Conservation (phyloP, 345 rosid species). For the Populus simonii region DNA sequence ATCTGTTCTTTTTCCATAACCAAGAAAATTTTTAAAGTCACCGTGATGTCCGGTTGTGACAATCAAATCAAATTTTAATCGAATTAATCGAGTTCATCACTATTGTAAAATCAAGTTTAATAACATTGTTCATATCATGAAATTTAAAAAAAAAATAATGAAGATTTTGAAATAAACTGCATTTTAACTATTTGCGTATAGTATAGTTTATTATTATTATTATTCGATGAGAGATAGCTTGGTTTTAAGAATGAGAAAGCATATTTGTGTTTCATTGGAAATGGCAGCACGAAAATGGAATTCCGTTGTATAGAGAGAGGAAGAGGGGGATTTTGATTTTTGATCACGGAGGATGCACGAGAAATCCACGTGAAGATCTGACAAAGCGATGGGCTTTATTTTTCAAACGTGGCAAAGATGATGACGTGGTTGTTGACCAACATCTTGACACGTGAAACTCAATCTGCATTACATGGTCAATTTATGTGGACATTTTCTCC, state of each 20-base stretch:
- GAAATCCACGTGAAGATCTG: conserved; percentile 40
- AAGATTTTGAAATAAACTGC: not conserved
- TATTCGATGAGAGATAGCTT: not conserved
- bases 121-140: too few relatives aligned
- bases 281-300: not conserved
- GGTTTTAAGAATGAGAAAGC: not conserved
- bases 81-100: too few relatives aligned
- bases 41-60: too few relatives aligned
- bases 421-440: conserved; percentile 21
- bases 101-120: too few relatives aligned
- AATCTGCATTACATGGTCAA: conserved; percentile 14
- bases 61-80: too few relatives aligned
- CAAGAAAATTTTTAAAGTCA: too few relatives aligned
- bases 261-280: not conserved
- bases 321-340: not conserved
- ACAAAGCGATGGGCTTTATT: conserved; percentile 19
- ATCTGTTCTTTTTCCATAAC: too few relatives aligned
- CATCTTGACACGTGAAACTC: conserved; percentile 33
- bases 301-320: not conserved
- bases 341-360: conserved; percentile 8
- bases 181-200: not conserved
- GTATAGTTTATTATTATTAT: not conserved
- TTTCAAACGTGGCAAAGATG: conserved; percentile 5
- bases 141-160: too few relatives aligned
- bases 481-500: not conserved